Evolutionary conservation across 2,329 filamentous ascomycete genomes (phyloP), one percentile per base, ranked within the genome.

Genomic region (Aureobasidium sp.): DNA sequence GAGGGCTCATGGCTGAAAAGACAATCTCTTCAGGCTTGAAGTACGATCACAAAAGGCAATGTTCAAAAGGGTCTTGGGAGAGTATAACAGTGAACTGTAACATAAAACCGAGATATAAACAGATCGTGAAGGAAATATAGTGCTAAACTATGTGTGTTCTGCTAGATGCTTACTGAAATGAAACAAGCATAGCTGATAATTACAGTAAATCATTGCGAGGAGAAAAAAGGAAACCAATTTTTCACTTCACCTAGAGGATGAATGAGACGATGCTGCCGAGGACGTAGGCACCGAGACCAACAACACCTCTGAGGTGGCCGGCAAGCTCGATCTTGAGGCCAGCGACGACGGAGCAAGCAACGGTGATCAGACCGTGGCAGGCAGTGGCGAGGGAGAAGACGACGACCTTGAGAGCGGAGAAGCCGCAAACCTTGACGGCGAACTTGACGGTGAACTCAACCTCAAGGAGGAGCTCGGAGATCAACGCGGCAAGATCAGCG

Each of bases 371-470:
- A 46, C 57, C 57, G 36, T 60, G 46, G 57, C 57, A 60, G 13
- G 57, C 57, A 43, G 44, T 17, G 34, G 24, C 46, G 13, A 60
- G 57, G 10, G 36, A 34, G 44, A 43, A 47, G 27, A 60, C 12
- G 13, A 60, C 46, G n/a, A 9, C 34, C 34, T 43, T 43, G 10
- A 60, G 46, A 36, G 4, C 36, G 10, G 10, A 17, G 17, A 15
- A 29, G 27, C 57, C 57, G 46, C 57, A 60, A 36, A 60, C 37
- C 57, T 60, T 60, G 57, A 51, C 39, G 15, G 57, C 57, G 34
- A 50, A 60, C 57, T 60, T 50, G 57, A 60, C 57, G 26, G 57
- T 60, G 57, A 60, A 60, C 17, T 60, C 57, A 5, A 60, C 17
- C 27, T 60, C 57, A 17, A 60, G 20, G 36, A 60, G 57, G 46